phyloP scores from a whole-genome alignment of 495 filamentous ascomycete species.

The Filosporella fistucella region DNA sequence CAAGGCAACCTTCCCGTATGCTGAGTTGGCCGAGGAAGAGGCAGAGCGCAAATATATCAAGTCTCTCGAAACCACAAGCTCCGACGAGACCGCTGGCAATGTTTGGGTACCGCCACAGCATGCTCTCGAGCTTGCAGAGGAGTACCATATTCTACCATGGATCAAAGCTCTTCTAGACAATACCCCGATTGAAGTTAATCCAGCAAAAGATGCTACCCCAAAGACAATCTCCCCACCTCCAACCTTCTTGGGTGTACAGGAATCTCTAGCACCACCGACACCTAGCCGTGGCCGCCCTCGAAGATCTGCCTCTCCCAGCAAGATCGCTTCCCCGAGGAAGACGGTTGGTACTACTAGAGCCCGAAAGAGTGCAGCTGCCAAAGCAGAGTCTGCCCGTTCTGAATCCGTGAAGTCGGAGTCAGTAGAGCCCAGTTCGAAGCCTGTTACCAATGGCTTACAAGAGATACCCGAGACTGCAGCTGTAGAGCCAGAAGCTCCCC shows the following conservation, averaged over 20 bases:
- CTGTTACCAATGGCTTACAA: slow-evolving; percentile 13
- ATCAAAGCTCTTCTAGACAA: slow-evolving; percentile 85
- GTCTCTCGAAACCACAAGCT: slow-evolving; percentile 67
- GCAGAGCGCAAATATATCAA: slow-evolving; percentile 85
- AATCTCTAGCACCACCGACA: slow-evolving; percentile 32
- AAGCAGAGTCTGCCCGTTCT: slow-evolving; percentile 53
- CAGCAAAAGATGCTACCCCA: slow-evolving; percentile 36
- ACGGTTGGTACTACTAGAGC: slow-evolving; percentile 16
- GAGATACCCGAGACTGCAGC: background rate
- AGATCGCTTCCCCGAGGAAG: slow-evolving; percentile 48
- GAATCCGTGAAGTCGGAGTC: slow-evolving; percentile 48
- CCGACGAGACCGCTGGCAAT: slow-evolving; percentile 92
- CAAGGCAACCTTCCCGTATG: slow-evolving; percentile 97
- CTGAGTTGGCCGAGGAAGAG: slow-evolving; percentile 77
- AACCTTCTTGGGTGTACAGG: slow-evolving; percentile 48
- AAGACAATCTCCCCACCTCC: slow-evolving; percentile 71
- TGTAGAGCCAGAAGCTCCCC: background rate
- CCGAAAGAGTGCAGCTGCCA: slow-evolving; percentile 38
- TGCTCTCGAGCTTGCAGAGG: slow-evolving; percentile 78
- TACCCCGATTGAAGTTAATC: slow-evolving; percentile 50
- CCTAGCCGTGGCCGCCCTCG: slow-evolving; percentile 11
- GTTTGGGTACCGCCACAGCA: slow-evolving; percentile 88
- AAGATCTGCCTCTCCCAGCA: slow-evolving; percentile 52
- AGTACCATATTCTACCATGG: slow-evolving; percentile 78
- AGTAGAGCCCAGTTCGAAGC: slow-evolving; percentile 17